These are phyloP conservation scores for Trifolium dubium DNA, from an alignment of 306 rosid species.

Conservation along the genomic window DNA sequence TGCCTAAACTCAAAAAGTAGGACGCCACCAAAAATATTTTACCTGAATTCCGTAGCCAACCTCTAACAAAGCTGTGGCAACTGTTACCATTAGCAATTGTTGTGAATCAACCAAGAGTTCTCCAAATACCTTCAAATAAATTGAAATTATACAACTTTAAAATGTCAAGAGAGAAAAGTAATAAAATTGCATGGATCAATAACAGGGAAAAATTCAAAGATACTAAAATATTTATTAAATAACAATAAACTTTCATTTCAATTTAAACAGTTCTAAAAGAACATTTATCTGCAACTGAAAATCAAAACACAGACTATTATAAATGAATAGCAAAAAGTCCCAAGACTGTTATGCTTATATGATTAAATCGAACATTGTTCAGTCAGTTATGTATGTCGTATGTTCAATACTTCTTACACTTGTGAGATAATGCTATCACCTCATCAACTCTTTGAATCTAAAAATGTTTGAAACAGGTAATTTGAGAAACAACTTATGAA, in stretches of 20 bases:
- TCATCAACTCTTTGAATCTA: neutral
- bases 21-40: slow-evolving; percentile 22
- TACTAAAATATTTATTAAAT: neutral
- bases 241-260: slow-evolving; percentile 29
- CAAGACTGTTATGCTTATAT: neutral
- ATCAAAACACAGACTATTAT: neutral
- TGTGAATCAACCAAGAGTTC: slow-evolving; percentile 81
- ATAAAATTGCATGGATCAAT: neutral
- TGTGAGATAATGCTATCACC: neutral
- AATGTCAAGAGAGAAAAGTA: slow-evolving; percentile 24
- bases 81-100: slow-evolving; percentile 78
- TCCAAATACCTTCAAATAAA: slow-evolving; percentile 71
- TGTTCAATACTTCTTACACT: neutral
- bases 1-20: slow-evolving; percentile 12
- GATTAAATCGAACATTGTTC: neutral
- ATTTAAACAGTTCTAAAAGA: slow-evolving; percentile 13
- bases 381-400: neutral
- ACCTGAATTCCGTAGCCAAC: slow-evolving; percentile 87
- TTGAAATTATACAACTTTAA: slow-evolving; percentile 15
- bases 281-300: neutral
- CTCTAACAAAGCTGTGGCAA: slow-evolving; percentile 77
- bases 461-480: neutral
- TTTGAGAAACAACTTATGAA: no score
- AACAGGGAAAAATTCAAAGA: neutral
- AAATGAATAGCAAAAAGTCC: neutral